phyloP scores from a whole-genome alignment of 1,284 basidiomycete genomes.

The Pterulicium gracile region DNA sequence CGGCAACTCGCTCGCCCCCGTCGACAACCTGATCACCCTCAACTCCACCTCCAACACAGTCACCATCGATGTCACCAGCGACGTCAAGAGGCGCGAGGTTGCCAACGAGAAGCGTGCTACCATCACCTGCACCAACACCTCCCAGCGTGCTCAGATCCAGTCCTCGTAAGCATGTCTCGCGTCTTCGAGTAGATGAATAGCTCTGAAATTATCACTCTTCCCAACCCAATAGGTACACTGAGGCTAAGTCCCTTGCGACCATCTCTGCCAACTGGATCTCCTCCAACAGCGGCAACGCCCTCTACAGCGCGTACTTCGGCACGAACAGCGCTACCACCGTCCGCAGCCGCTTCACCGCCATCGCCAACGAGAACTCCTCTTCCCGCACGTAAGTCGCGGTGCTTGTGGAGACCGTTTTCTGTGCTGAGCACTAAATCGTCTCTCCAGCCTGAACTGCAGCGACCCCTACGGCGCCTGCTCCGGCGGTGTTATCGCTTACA shows the following conservation, averaged over 20 bases:
- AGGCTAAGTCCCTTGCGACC: constrained; percentile 11
- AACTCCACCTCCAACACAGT: neutral
- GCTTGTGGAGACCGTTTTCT: too few species aligned
- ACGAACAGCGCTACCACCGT: constrained; percentile 9
- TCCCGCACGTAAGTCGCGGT: constrained; percentile 11
- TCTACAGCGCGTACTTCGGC: constrained; percentile 13
- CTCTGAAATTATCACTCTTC: too few species aligned
- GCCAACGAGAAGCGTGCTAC: constrained; percentile 3
- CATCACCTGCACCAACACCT: constrained; percentile 1
- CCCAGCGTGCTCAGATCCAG: constrained; percentile 7
- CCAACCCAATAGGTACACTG: constrained; percentile 9
- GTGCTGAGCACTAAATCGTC: neutral
- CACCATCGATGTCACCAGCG: constrained; percentile 1
- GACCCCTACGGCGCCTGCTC: constrained; percentile 11
- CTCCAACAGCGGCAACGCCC: constrained; percentile 10
- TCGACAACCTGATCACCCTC: neutral
- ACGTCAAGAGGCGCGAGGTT: constrained; percentile 2
- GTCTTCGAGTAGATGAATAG: too few species aligned
- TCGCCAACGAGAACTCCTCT: constrained; percentile 12
- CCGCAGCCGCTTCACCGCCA: constrained; percentile 8
- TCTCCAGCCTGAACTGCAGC: constrained; percentile 11
- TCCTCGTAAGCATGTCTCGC: constrained; percentile 4
- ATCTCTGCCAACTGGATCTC: constrained; percentile 11
- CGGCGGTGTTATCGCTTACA: constrained; percentile 14
- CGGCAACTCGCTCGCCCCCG: neutral